Percentiles rank a stretch among this genome's conserved stretches.
These are phyloP conservation scores for Lipomyces oligophaga DNA, from an alignment of 805 yeast genomes.

Conservation along the genomic window DNA sequence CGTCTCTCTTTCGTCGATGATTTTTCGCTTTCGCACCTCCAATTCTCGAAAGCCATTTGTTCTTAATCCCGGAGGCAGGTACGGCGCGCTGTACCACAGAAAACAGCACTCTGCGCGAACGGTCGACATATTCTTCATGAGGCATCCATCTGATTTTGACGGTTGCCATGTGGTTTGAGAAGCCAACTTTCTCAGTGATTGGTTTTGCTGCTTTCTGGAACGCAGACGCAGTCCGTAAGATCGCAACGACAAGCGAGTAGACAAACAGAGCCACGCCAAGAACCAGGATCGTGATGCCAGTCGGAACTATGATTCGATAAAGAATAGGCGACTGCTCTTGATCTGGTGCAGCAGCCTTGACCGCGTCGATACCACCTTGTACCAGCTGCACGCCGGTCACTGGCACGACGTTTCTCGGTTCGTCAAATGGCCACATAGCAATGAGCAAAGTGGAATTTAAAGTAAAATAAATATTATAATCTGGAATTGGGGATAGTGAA, in stretches of 20 bases:
- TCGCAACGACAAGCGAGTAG: neutral
- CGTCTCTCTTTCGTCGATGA: too few species aligned
- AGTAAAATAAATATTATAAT: too few species aligned
- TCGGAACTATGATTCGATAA: conserved; percentile 2
- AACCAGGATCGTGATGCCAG: neutral
- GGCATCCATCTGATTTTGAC: conserved; percentile 1
- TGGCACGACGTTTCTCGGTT: too few species aligned
- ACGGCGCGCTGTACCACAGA: too few species aligned
- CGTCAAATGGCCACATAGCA: too few species aligned
- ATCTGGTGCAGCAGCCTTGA: neutral
- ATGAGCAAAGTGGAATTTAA: too few species aligned
- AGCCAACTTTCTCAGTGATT: neutral
- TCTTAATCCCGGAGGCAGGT: too few species aligned
- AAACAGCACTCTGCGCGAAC: neutral
- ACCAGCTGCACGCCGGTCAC: neutral
- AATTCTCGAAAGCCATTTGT: too few species aligned
- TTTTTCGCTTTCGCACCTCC: too few species aligned
- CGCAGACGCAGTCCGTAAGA: neutral
- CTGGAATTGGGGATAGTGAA: too few species aligned
- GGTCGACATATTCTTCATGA: conserved; percentile 7
- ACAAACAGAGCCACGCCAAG: conserved; percentile 4
- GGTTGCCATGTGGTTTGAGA: conserved; percentile 1
- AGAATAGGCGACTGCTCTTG: neutral
- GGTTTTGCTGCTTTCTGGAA: neutral
- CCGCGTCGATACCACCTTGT: neutral